phyloP scores from a whole-genome alignment of 2,329 filamentous ascomycete species.

The Reticulascus tulasneorum region DNA sequence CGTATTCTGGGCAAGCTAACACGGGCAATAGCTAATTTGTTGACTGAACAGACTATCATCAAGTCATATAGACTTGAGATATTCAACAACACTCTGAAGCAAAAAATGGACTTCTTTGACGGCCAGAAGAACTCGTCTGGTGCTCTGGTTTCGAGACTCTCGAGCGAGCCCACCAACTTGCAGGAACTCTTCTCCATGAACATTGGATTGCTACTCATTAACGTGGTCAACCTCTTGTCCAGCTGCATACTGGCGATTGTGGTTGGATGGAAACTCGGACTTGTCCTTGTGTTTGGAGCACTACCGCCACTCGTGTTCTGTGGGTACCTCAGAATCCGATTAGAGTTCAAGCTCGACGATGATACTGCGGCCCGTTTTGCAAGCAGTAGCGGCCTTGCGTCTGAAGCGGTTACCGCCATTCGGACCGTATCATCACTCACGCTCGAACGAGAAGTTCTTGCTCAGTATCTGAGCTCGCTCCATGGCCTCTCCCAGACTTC shows the following conservation, averaged over 20 bases:
- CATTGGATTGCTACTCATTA: conserved; percentile 41
- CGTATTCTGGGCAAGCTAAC: conserved; percentile 2
- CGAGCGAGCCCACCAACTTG: conserved; percentile 39
- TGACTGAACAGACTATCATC: conserved; percentile 25
- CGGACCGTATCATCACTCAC: conserved; percentile 46
- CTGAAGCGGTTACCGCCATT: conserved; percentile 46
- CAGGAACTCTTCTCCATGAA: conserved; percentile 49
- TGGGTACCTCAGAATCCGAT: conserved; percentile 44
- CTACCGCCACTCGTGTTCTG: conserved; percentile 40
- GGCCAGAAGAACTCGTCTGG: conserved; percentile 31
- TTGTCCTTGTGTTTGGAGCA: conserved; percentile 42
- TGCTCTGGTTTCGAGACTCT: conserved; percentile 31
- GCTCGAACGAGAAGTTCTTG: conserved; percentile 37
- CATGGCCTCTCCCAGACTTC: conserved; percentile 7
- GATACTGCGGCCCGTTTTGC: conserved; percentile 40
- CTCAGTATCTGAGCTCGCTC: conserved; percentile 27
- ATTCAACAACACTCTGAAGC: conserved; percentile 49
- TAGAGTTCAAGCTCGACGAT: conserved; percentile 43
- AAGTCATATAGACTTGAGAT: conserved; percentile 31
- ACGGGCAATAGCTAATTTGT: not conserved
- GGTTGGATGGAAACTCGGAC: conserved; percentile 46
- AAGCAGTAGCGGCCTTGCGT: conserved; percentile 42
- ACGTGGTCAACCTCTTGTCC: conserved; percentile 40
- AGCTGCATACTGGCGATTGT: conserved; percentile 41
- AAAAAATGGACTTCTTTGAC: conserved; percentile 49